These are phyloP conservation scores for Pythium phragmitis DNA, from an alignment of 352 stramenopile genomes.

Conservation along the genomic window DNA sequence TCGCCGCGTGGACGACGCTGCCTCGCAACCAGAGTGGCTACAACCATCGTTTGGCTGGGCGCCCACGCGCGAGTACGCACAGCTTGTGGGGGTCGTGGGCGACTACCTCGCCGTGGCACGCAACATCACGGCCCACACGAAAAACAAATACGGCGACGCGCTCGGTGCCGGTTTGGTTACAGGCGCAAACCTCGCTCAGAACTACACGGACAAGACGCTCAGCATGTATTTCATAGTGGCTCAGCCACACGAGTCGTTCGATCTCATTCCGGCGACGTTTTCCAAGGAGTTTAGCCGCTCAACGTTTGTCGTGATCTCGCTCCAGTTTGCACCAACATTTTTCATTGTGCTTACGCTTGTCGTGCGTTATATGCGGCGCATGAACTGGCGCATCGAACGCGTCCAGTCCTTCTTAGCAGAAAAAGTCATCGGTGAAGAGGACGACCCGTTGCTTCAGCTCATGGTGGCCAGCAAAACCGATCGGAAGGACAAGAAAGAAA, in stretches of 20 bases:
- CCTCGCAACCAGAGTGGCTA: constrained; percentile 66
- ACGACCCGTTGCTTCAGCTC: constrained; percentile 16
- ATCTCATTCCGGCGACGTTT: constrained; percentile 54
- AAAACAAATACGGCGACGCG: constrained; percentile 79
- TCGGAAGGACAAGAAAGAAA: constrained; percentile 13
- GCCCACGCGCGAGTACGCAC: constrained; percentile 63
- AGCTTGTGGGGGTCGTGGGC: constrained; percentile 52
- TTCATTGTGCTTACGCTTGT: constrained; percentile 46
- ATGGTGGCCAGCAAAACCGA: constrained; percentile 4
- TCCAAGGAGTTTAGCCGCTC: constrained; percentile 80
- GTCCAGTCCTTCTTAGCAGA: constrained; percentile 75
- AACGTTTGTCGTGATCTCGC: constrained; percentile 51
- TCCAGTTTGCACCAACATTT: constrained; percentile 56
- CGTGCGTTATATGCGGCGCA: constrained; percentile 56
- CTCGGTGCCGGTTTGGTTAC: constrained; percentile 54
- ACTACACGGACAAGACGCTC: constrained; percentile 52
- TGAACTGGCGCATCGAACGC: constrained; percentile 82
- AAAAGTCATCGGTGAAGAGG: constrained; percentile 40
- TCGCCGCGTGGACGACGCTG: constrained; percentile 51
- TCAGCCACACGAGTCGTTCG: constrained; percentile 55
- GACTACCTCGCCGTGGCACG: constrained; percentile 61
- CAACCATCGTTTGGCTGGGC: constrained; percentile 56
- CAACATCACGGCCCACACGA: constrained; percentile 56
- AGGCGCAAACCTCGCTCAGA: constrained; percentile 53
- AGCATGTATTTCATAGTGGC: constrained; percentile 87